Base-by-base conservation (phyloP, 2,329 filamentous ascomycete genomes). In the Colletotrichum lupini region DNA sequence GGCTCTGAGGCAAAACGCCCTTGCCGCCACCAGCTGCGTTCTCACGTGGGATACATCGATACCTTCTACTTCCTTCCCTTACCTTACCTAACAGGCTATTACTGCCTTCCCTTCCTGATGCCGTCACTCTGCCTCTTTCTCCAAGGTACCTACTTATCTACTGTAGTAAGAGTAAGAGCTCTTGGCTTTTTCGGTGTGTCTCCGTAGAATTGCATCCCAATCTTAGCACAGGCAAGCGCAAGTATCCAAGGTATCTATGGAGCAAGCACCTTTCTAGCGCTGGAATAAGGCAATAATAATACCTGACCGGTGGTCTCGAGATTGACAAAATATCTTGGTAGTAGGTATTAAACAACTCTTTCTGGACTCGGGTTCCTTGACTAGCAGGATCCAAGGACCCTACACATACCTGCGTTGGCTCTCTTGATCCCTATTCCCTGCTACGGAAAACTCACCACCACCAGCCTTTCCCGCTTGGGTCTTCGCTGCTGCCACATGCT, bases 381-480 rank as follows among this genome's bases (percentile, higher is more conserved):
- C 64, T 68, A 72, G 28, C 46, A 30, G 37, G 37, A 42, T 19
- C 37, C 37, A 42, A 42, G 46, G 57, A 68, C 68, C 68, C 68
- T 61, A 35, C 26, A 46, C 42, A 42, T 19, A 30, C 68, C 30
- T 49, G 42, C 19, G 42, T 49, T 49, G 42, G 42, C 42, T 57
- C 12, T 42, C 11, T 67, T 12, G 46, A 72, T n/a, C 56, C 64
- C 42, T 62, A 58, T 61, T 68, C 68, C 68, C 58, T 72, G 58
- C 19, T n/a, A 5, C 49, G 19, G 8, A 32, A 46, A 60, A 56
- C 4, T 57, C 37, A 24, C 46, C 16, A 62, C 49, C 32, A 14
- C 35, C 62, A 26, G 26, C 62, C 42, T 56, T 19, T 28, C 59
- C 58, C 19, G 42, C 42, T 55, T 63, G 57, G 37, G 35, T 72